Conservation (phyloP, 192 early-diverging fungal genomes). For the Allomyces macrogynus region DNA sequence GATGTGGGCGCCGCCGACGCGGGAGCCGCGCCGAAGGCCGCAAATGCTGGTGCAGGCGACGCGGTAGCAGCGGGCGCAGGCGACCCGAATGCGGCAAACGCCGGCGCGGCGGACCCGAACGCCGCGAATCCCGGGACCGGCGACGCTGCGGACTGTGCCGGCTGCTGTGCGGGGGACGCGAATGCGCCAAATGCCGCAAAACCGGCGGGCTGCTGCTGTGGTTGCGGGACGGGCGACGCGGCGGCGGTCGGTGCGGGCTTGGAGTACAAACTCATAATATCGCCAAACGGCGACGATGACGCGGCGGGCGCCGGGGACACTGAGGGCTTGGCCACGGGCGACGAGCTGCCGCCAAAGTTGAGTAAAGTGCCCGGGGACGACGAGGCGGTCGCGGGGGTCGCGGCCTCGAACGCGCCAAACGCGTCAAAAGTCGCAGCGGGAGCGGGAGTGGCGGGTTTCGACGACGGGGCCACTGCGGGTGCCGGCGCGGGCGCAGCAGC, state of each 20-base stretch:
- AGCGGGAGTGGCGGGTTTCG: neutral
- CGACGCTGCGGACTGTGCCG: no score
- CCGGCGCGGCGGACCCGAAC: no score
- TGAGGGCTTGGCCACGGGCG: neutral
- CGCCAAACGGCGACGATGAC: neutral
- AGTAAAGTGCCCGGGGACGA: neutral
- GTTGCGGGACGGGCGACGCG: neutral
- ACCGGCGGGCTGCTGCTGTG: neutral
- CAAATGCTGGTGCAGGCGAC: no score
- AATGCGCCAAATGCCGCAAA: neutral
- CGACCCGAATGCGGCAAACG: no score
- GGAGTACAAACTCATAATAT: neutral
- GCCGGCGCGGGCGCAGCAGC: neutral
- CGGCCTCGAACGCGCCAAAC: neutral
- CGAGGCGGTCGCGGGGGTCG: neutral
- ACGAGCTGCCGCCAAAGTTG: neutral
- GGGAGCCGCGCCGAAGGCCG: no score
- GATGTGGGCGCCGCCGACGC: no score
- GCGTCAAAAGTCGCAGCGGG: neutral
- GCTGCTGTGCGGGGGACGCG: neutral
- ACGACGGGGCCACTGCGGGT: no score
- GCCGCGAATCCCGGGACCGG: no score
- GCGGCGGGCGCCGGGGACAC: no score
- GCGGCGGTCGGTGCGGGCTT: neutral
- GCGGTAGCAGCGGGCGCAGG: no score